Conservation (phyloP, 495 filamentous ascomycete genomes). For the Astrocystis sublimbata region DNA sequence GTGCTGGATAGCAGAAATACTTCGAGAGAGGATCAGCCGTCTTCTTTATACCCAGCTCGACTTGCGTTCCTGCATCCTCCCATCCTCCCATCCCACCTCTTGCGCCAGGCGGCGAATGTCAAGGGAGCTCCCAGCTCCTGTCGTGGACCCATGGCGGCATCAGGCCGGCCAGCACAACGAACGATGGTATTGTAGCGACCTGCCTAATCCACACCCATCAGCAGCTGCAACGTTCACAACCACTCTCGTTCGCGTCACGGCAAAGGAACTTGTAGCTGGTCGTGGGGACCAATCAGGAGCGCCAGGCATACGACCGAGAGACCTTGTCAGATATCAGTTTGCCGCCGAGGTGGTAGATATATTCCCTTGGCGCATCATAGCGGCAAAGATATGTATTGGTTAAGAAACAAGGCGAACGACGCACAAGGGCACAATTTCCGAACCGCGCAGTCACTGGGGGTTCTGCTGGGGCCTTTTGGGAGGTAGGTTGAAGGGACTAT, state of each 20-base stretch:
- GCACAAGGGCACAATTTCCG: constrained; percentile 2
- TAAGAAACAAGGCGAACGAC: not conserved
- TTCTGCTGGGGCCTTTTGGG: constrained; percentile 1
- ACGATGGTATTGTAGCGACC: constrained; percentile 3
- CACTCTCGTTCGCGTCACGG: constrained; percentile 9
- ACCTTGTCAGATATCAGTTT: constrained; percentile 15
- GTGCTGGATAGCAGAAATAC: not conserved
- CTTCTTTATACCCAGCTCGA: constrained; percentile 13
- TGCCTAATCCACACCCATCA: constrained; percentile 16
- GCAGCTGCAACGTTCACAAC: constrained; percentile 16
- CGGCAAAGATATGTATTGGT: constrained; percentile 12
- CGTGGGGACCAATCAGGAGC: constrained; percentile 5
- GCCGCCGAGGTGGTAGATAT: not conserved
- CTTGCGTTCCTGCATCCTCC: not conserved
- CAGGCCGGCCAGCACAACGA: not conserved
- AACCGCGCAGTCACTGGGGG: constrained; percentile 11
- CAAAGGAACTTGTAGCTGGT: not conserved
- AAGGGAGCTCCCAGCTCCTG: constrained; percentile 2
- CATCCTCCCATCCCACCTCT: no score
- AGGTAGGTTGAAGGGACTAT: constrained; percentile 9
- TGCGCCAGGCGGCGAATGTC: not conserved
- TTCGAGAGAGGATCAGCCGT: constrained; percentile 2
- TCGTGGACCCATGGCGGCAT: constrained; percentile 12
- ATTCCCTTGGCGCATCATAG: constrained; percentile 7
- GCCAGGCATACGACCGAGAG: constrained; percentile 1